Conservation (phyloP, 1,139 yeast species). For the Scheffersomyces segobiensis region DNA sequence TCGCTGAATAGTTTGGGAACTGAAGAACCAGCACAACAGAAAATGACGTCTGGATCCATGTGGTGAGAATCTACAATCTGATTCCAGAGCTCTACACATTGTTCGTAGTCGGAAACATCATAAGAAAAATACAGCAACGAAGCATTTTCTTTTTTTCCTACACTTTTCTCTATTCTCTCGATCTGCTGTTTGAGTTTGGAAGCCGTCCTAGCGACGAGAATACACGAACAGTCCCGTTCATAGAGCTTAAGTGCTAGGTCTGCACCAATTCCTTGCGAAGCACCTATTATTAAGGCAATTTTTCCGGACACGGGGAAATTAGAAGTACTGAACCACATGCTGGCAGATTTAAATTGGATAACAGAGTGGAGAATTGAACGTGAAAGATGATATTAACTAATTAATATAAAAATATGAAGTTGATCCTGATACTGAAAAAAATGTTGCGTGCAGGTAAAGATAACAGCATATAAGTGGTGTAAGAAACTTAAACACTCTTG, state of each 20-base stretch:
- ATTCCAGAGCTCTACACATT: conserved; percentile 43
- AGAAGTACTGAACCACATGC: conserved; percentile 28
- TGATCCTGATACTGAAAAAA: background rate
- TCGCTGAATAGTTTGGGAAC: conserved; percentile 78
- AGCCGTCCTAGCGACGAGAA: conserved; percentile 75
- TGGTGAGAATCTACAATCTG: conserved; percentile 16
- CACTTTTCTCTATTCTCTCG: conserved; percentile 33
- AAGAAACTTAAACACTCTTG: background rate
- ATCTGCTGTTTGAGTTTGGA: conserved; percentile 53
- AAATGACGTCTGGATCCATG: conserved; percentile 65
- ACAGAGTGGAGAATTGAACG: background rate
- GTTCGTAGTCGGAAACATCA: conserved; percentile 63
- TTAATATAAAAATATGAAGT: background rate
- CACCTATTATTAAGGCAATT: conserved; percentile 84
- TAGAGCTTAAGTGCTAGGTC: conserved; percentile 68
- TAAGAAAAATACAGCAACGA: conserved; percentile 52
- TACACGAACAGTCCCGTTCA: conserved; percentile 58
- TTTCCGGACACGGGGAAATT: conserved; percentile 45
- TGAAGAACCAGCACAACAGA: conserved; percentile 90
- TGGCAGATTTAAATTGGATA: background rate
- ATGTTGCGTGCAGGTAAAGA: background rate
- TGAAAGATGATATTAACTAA: background rate
- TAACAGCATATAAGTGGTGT: background rate
- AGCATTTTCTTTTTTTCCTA: conserved; percentile 23
- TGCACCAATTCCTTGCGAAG: conserved; percentile 92